Evolutionary conservation across 805 yeast species (phyloP).

Genomic region (Helenozyma baotianmanensis): DNA sequence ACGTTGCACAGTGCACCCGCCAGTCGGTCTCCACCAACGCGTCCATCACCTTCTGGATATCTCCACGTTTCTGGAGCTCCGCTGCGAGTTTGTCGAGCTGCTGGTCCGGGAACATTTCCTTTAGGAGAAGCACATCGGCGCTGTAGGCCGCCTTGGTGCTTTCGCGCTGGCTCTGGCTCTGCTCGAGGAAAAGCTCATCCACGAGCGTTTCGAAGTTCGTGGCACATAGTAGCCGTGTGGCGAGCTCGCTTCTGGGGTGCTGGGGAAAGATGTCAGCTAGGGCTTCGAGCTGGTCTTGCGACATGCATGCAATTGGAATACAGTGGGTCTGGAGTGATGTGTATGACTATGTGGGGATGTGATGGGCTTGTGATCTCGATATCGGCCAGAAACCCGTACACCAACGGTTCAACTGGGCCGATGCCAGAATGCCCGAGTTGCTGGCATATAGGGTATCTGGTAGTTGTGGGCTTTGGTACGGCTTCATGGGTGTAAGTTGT

Average conservation of each 20-base stretch:
- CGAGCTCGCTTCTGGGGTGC: constrained; percentile 22
- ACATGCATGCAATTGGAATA: too few relatives aligned
- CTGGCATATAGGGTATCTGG: too few relatives aligned
- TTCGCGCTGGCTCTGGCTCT: too few relatives aligned
- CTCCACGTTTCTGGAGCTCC: constrained; percentile 25
- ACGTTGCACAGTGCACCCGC: too few relatives aligned
- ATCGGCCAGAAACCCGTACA: too few relatives aligned
- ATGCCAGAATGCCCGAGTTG: too few relatives aligned
- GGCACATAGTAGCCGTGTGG: constrained; percentile 21
- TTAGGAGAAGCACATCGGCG: constrained; percentile 20
- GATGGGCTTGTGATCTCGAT: too few relatives aligned
- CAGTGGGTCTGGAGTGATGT: too few relatives aligned
- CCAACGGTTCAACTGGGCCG: too few relatives aligned
- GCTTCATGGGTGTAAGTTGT: too few relatives aligned
- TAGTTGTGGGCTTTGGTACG: too few relatives aligned
- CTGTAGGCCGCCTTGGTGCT: constrained; percentile 4
- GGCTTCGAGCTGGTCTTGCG: constrained; percentile 18
- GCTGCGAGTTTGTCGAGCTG: constrained; percentile 24
- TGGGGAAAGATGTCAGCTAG: constrained; percentile 27
- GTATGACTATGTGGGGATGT: too few relatives aligned
- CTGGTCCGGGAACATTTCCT: constrained; percentile 45
- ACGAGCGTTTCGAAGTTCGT: constrained; percentile 20
- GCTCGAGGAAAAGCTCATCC: constrained; percentile 20
- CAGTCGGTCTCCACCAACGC: constrained; percentile 7
- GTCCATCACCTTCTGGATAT: constrained; percentile 26